phyloP scores from a whole-genome alignment of 345 rosid genomes.

The Gynandropsis gynandra region DNA sequence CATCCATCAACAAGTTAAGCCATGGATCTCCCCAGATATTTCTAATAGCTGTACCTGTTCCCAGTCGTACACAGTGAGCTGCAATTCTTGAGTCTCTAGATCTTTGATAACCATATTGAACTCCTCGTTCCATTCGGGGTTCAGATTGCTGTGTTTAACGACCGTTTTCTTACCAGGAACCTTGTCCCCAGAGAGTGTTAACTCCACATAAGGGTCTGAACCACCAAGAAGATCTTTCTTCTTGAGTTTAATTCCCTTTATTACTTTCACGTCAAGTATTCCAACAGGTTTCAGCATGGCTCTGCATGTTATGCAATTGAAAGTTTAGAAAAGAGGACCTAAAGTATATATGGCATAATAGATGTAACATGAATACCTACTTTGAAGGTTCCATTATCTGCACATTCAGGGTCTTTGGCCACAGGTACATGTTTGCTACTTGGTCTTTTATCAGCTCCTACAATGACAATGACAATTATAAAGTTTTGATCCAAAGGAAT shows the following conservation, averaged over 20 bases:
- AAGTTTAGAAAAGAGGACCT: not conserved
- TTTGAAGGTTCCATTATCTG: conserved; percentile 70
- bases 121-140: conserved; percentile 96
- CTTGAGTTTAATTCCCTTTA: conserved; percentile 68
- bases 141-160: conserved; percentile 75
- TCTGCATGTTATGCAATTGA: conserved; percentile 27
- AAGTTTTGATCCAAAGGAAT: not conserved
- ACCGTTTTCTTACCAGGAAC: conserved; percentile 60
- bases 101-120: conserved; percentile 68
- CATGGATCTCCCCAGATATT: not conserved
- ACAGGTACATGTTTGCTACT: conserved; percentile 87
- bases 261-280: conserved; percentile 59
- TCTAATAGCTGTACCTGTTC: conserved; percentile 52
- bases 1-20: not conserved
- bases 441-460: conserved; percentile 94
- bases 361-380: conserved; percentile 25
- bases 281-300: conserved; percentile 83
- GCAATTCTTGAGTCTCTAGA: conserved; percentile 61
- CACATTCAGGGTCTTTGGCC: conserved; percentile 89
- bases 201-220: conserved; percentile 88
- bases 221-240: conserved; percentile 80
- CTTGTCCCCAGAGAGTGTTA: conserved; percentile 76
- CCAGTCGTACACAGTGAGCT: conserved; percentile 72
- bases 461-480: not conserved
- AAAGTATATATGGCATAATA: not conserved